phyloP scores from a whole-genome alignment of 1,139 yeast species.

The Kluyveromyces marxianus region DNA sequence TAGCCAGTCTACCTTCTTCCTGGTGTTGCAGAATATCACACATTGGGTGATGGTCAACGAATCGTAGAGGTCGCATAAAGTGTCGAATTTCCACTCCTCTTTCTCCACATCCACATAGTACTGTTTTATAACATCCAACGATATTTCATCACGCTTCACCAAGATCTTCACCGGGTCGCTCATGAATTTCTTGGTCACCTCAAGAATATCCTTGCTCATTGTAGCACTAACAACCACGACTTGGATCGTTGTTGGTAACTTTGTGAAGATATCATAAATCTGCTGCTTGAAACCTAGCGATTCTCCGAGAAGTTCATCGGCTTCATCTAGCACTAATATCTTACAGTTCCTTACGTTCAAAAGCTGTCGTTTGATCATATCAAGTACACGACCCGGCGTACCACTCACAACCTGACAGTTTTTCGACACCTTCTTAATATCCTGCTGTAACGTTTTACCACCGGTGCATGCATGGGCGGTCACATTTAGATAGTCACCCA shows the following conservation, averaged over 20 bases:
- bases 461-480: conserved; percentile 91
- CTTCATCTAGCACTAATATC: conserved; percentile 86
- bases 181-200: conserved; percentile 81
- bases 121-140: conserved; percentile 86
- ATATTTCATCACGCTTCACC: conserved; percentile 83
- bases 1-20: conserved; percentile 87
- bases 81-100: conserved; percentile 95
- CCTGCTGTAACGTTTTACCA: conserved; percentile 80
- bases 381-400: conserved; percentile 91
- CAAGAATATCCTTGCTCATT: conserved; percentile 74
- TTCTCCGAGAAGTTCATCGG: conserved; percentile 83
- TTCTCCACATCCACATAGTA: conserved; percentile 79
- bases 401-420: conserved; percentile 95
- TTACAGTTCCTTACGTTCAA: conserved; percentile 64
- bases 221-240: conserved; percentile 96
- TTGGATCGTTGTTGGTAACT: conserved; percentile 73
- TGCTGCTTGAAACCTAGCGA: conserved; percentile 76
- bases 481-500: conserved; percentile 81
- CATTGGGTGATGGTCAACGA: conserved; percentile 94
- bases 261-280: conserved; percentile 79
- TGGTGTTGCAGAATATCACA: conserved; percentile 91
- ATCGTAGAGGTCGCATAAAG: conserved; percentile 86
- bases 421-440: conserved; percentile 58
- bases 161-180: conserved; percentile 85
- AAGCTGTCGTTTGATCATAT: conserved; percentile 72